Percentiles rank a stretch among this genome's conserved stretches.
phyloP scores from a whole-genome alignment of 2,329 filamentous ascomycete species.

The Fusarium irregulare region DNA sequence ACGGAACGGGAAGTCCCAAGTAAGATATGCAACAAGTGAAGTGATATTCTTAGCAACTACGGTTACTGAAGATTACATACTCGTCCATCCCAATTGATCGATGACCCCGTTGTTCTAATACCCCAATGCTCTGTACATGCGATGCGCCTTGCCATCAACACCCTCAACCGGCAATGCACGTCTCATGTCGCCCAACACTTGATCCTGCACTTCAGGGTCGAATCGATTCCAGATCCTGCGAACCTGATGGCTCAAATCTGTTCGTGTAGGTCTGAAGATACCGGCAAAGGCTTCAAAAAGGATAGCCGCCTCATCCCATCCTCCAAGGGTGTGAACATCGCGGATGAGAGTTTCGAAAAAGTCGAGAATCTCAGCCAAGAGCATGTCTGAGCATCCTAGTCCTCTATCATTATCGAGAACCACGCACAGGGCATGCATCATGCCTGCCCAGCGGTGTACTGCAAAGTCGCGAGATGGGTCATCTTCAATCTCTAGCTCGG shows the following conservation, averaged over 20 bases:
- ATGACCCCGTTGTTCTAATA: constrained; percentile 1
- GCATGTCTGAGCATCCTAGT: constrained; percentile 44
- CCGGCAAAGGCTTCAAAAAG: constrained; percentile 42
- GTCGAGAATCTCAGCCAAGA: constrained; percentile 41
- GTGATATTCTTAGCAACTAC: constrained; percentile 15
- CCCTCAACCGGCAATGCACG: constrained; percentile 19
- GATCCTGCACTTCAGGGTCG: constrained; percentile 32
- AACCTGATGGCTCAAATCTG: constrained; percentile 25
- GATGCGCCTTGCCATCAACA: constrained; percentile 27
- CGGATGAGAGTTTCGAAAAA: constrained; percentile 43
- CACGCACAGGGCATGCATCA: constrained; percentile 42
- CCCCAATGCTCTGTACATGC: constrained; percentile 39
- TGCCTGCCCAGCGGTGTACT: constrained; percentile 28
- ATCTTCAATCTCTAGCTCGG: constrained; percentile 23
- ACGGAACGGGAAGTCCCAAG: constrained; percentile 1
- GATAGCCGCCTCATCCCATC: constrained; percentile 18
- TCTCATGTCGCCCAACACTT: constrained; percentile 35
- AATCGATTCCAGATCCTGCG: constrained; percentile 40
- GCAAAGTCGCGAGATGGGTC: neutral
- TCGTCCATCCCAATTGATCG: neutral
- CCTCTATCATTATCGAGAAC: constrained; percentile 44
- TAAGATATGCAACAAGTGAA: constrained; percentile 34
- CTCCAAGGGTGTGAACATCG: constrained; percentile 32
- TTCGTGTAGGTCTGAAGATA: constrained; percentile 33
- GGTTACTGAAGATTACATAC: constrained; percentile 10